A percentile compares a stretch with the other conserved stretches of the same genome.
phyloP scores from a whole-genome alignment of 192 early-diverging fungal genomes.

The Coemansia sp. region DNA sequence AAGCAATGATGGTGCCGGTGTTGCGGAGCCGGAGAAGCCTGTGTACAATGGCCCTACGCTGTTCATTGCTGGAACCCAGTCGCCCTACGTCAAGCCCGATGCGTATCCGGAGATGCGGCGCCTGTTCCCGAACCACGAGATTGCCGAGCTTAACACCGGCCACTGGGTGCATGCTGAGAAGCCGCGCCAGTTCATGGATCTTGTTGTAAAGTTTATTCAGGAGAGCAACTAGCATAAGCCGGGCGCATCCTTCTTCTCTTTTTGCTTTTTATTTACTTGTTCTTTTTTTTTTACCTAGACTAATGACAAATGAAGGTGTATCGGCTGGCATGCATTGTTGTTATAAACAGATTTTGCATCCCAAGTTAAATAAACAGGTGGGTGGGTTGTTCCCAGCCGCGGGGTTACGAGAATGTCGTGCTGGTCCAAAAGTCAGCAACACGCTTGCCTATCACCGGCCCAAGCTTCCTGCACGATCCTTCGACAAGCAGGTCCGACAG shows the following conservation, averaged over 20 bases:
- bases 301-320: too few species aligned
- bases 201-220: conserved; percentile 59
- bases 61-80: conserved; percentile 78
- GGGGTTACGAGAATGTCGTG: conserved; percentile 28
- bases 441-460: conserved; percentile 54
- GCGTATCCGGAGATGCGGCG: conserved; percentile 58
- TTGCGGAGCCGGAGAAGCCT: not conserved
- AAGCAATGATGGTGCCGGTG: not conserved
- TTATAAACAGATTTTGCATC: too few species aligned
- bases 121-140: conserved; percentile 70
- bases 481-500: conserved; percentile 57
- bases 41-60: conserved; percentile 66
- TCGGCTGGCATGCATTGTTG: too few species aligned
- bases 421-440: conserved; percentile 63
- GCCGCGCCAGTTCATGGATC: conserved; percentile 63
- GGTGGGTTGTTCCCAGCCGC: too few species aligned
- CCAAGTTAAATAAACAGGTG: too few species aligned
- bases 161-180: conserved; percentile 91
- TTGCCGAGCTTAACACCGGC: conserved; percentile 75
- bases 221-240: not conserved
- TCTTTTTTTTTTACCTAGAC: not conserved
- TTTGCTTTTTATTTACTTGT: not conserved
- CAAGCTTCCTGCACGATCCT: conserved; percentile 58
- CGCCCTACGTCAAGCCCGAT: conserved; percentile 65
- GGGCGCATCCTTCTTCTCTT: too few species aligned